Percentiles rank a stretch among this genome's conserved stretches.
phyloP scores from a whole-genome alignment of 169 alveolate species.

The Toxoplasma gondii region DNA sequence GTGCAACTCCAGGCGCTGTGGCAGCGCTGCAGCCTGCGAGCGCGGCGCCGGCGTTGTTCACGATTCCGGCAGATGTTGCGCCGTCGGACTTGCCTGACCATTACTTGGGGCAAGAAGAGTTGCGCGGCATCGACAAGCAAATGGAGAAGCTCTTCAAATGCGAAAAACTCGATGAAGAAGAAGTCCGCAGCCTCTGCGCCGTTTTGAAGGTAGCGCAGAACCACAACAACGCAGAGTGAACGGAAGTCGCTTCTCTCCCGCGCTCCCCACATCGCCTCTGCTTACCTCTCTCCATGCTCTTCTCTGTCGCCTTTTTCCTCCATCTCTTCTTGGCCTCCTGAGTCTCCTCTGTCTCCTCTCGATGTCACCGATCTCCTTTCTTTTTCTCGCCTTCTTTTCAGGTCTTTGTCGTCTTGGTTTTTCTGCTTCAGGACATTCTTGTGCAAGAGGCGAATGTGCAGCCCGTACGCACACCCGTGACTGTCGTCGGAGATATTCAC shows the following conservation, averaged over 20 bases:
- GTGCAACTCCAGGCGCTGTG: background rate
- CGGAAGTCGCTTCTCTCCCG: background rate
- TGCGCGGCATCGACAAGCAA: background rate
- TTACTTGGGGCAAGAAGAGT: background rate
- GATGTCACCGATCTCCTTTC: too few relatives aligned
- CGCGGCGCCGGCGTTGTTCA: background rate
- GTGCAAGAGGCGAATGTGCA: conserved; percentile 86
- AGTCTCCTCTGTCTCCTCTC: background rate
- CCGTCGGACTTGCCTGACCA: background rate
- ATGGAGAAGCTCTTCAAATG: background rate
- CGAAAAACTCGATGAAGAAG: conserved; percentile 21
- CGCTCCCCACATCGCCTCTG: too few relatives aligned
- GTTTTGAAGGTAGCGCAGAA: background rate
- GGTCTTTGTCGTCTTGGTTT: too few relatives aligned
- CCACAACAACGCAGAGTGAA: background rate
- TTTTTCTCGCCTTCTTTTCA: too few relatives aligned
- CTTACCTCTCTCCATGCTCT: background rate
- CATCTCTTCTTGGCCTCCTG: background rate
- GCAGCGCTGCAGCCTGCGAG: background rate
- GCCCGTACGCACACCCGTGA: conserved; percentile 91
- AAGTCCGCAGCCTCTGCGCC: background rate
- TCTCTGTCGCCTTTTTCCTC: background rate
- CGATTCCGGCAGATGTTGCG: background rate
- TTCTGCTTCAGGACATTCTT: conserved; percentile 81
- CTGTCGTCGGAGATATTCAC: conserved; percentile 97